Percentiles rank a stretch among this genome's conserved stretches.
phyloP scores from a whole-genome alignment of 208 protist species.

The Acanthamoeba lugdunensis region DNA sequence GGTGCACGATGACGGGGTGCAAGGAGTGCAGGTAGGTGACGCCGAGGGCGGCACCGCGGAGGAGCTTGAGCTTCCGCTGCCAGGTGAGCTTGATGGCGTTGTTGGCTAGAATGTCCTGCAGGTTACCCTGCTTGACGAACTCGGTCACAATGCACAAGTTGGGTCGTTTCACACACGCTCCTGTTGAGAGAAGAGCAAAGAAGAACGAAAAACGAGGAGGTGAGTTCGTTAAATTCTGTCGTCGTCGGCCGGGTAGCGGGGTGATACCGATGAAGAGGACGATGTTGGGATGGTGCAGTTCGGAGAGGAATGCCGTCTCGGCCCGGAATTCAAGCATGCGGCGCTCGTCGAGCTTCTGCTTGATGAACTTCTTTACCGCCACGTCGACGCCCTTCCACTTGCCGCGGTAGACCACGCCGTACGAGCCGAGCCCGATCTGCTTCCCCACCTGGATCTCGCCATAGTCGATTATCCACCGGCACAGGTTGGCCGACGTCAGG shows the following conservation, averaged over 20 bases:
- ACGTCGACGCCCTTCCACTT: slow-evolving; percentile 71
- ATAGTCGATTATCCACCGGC: slow-evolving; percentile 43
- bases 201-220: too few relatives aligned
- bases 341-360: slow-evolving; percentile 46
- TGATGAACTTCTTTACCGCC: slow-evolving; percentile 67
- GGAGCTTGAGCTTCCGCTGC: slow-evolving; percentile 2
- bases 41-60: neutral
- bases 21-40: neutral
- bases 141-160: slow-evolving; percentile 59
- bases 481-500: slow-evolving; percentile 59
- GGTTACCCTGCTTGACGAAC: neutral
- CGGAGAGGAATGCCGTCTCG: slow-evolving; percentile 47
- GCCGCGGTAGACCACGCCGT: slow-evolving; percentile 54
- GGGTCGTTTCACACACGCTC: slow-evolving; percentile 6
- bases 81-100: neutral
- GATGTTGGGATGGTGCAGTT: slow-evolving; percentile 69
- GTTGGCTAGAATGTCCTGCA: neutral
- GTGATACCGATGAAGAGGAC: slow-evolving; percentile 65
- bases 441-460: slow-evolving; percentile 18
- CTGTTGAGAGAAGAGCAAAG: neutral
- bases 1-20: slow-evolving; percentile 70
- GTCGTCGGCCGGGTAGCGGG: too few relatives aligned
- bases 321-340: slow-evolving; percentile 55
- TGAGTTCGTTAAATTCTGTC: too few relatives aligned
- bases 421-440: slow-evolving; percentile 20